Percentiles rank a stretch among this genome's conserved stretches.
Evolutionary conservation across 129 eudicot genomes (phyloP).

Genomic region (Pulicaria dysenterica): DNA sequence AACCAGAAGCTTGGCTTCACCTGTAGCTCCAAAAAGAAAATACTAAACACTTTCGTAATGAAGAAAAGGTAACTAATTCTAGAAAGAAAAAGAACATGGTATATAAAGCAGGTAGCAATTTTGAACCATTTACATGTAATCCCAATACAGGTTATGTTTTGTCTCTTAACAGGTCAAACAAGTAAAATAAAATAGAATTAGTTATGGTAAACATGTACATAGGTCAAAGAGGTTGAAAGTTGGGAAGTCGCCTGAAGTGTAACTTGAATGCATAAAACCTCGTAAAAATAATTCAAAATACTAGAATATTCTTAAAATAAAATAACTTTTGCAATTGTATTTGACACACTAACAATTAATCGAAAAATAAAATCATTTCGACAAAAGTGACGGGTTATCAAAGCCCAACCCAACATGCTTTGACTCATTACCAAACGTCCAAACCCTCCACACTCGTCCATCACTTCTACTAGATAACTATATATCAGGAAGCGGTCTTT

Average conservation of each 20-base stretch:
- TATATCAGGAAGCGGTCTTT: too few species aligned
- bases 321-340: not conserved
- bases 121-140: not conserved
- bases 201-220: not conserved
- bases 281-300: not conserved
- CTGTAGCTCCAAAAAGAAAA: conserved; percentile 46
- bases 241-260: not conserved
- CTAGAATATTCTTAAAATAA: not conserved
- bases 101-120: conserved; percentile 10
- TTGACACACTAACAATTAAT: not conserved
- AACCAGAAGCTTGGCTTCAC: conserved; percentile 67
- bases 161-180: not conserved
- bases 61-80: not conserved
- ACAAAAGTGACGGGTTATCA: not conserved
- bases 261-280: not conserved
- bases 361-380: not conserved
- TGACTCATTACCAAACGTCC: not conserved
- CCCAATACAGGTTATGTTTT: not conserved
- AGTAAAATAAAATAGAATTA: not conserved
- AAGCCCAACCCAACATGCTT: not conserved
- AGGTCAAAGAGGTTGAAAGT: not conserved
- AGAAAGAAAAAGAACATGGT: not conserved
- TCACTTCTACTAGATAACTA: not conserved
- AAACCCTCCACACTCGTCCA: not conserved
- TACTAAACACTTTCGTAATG: conserved; percentile 4